These are phyloP conservation scores for Penicillium coprophilum DNA, from an alignment of 495 filamentous ascomycete genomes.

Conservation along the genomic window DNA sequence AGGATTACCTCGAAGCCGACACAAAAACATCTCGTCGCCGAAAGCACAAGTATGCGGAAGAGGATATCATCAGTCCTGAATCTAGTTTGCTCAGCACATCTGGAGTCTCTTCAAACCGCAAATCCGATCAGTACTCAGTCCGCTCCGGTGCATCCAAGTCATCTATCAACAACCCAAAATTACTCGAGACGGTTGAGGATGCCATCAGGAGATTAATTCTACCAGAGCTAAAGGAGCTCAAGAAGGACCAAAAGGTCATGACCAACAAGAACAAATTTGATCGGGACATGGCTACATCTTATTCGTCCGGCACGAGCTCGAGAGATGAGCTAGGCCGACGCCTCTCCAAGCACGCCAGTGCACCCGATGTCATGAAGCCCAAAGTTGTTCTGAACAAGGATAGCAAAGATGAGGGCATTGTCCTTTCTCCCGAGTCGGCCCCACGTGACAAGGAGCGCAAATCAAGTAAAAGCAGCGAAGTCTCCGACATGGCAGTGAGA, in stretches of 20 bases:
- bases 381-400: conserved; percentile 63
- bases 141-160: conserved; percentile 76
- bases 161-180: conserved; percentile 89
- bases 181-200: conserved; percentile 95
- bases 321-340: conserved; percentile 58
- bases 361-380: conserved; percentile 66
- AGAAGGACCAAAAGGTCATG: conserved; percentile 76
- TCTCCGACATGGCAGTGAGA: conserved; percentile 47
- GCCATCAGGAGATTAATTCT: conserved; percentile 89
- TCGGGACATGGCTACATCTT: conserved; percentile 57
- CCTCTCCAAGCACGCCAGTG: conserved; percentile 67
- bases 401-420: conserved; percentile 57
- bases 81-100: conserved; percentile 72
- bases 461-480: conserved; percentile 45
- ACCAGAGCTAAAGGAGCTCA: conserved; percentile 87
- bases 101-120: conserved; percentile 65
- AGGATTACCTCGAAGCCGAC: conserved; percentile 58
- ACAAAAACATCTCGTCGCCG: conserved; percentile 58
- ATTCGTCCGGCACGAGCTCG: conserved; percentile 61
- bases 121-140: conserved; percentile 74
- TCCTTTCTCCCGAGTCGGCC: conserved; percentile 52
- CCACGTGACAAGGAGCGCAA: conserved; percentile 45
- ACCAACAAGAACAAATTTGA: conserved; percentile 62
- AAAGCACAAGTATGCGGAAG: conserved; percentile 60
- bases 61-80: conserved; percentile 66